Evolutionary conservation across 805 yeast genomes (phyloP), one percentile per base, ranked within the genome.

Genomic region (Debaryomyces tyrocola): DNA sequence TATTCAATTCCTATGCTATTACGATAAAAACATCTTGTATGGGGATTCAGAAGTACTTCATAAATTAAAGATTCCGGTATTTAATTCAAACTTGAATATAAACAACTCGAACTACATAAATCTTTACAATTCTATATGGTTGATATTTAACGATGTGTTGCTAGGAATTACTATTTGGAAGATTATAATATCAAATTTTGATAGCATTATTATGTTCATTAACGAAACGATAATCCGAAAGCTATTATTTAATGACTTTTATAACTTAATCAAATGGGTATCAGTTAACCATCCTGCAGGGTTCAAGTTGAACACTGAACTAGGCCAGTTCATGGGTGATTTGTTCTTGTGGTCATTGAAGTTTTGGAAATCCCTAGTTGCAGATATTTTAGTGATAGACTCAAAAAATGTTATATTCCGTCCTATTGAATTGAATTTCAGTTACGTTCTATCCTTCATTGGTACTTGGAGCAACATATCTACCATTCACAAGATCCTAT

Each of bases 281-380:
- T 89, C 90, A 73, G 78, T 56, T 18, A 51, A 83, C 50, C 87
- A 91, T 57, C 99, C 99, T 0, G 96, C 92, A 12, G 99, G 99
- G 4, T 83, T 94, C 56, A 94, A 94, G 59, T 77, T 94, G 43
- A 94, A 94, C 63, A 84, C 82, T 48, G 97, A 90, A 57, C 73
- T 94, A 15, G 88, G 97, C 0, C 75, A 73, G 12, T 95, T 94
- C 58, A 75, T 92, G 61, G 96, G 96, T 31, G 96, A 90, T 47
- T 66, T 94, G 40, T 85, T 88, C 54, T 60, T 87, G 8, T 92
- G 97, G 97, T 86, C 90, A 10, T 74, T 91, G 21, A 80, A 80
- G 38, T 80, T 85, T 50, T 88, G 96, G 85, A 58, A 61, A 43
- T 45, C 44, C 20, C 37, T 56, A 7, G 21, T 55, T 15, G 36